Conservation (phyloP, 148 eudicot species). For the Nepenthes mirabilis region DNA sequence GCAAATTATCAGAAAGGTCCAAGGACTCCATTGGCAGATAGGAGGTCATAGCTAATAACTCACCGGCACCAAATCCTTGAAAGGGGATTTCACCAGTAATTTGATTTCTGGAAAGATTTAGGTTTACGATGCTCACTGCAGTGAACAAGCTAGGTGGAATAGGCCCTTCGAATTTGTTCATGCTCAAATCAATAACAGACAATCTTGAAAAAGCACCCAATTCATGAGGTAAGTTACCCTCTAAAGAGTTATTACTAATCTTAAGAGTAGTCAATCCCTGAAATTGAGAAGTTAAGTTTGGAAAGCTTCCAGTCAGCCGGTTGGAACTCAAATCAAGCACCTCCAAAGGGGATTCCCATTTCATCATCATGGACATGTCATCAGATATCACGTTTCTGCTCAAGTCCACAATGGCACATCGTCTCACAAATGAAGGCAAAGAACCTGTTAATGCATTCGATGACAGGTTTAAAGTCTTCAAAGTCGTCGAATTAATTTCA, state of each 20-base stretch:
- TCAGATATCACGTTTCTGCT: slow-evolving; percentile 46
- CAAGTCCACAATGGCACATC: slow-evolving; percentile 40
- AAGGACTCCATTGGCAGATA: slow-evolving; percentile 58
- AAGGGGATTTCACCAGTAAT: slow-evolving; percentile 62
- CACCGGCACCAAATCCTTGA: slow-evolving; percentile 36
- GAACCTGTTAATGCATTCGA: slow-evolving; percentile 40
- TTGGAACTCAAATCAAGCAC: slow-evolving; percentile 78
- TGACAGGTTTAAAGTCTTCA: slow-evolving; percentile 44
- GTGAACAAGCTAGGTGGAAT: slow-evolving; percentile 66
- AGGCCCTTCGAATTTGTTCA: slow-evolving; percentile 58
- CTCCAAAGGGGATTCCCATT: slow-evolving; percentile 49
- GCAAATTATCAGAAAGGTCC: slow-evolving; percentile 71
- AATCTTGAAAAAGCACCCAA: slow-evolving; percentile 37
- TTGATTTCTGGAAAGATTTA: slow-evolving; percentile 69
- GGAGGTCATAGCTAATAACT: slow-evolving; percentile 42
- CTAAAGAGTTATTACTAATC: slow-evolving; percentile 53
- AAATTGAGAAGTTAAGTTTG: slow-evolving; percentile 45
- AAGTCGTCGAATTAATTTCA: slow-evolving; percentile 67
- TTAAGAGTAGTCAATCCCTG: slow-evolving; percentile 41
- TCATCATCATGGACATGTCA: slow-evolving; percentile 32
- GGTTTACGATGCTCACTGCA: slow-evolving; percentile 37
- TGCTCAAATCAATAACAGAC: slow-evolving; percentile 56
- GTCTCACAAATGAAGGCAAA: slow-evolving; percentile 41
- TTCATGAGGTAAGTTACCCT: slow-evolving; percentile 43
- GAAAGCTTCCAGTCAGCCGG: slow-evolving; percentile 55